Percentiles rank a stretch among this genome's conserved stretches.
Conservation (phyloP, 257 asterid species). For the Solanum okadae region DNA sequence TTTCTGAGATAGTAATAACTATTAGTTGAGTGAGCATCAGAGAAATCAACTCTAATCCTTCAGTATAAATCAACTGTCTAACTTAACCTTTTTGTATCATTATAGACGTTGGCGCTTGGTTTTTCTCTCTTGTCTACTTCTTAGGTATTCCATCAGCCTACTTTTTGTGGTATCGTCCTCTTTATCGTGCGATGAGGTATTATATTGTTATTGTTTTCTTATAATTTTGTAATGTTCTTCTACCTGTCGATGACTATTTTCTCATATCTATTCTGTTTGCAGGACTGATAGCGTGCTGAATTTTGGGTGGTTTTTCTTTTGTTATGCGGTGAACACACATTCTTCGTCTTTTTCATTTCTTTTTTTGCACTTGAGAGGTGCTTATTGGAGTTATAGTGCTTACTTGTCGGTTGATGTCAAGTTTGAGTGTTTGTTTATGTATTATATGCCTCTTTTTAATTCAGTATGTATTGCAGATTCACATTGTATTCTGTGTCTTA, state of each 20-base stretch:
- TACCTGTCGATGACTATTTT: background rate
- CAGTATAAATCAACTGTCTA: background rate
- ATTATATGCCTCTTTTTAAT: background rate
- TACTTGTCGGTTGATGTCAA: background rate
- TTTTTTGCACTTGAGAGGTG: background rate
- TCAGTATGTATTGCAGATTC: conserved; percentile 32
- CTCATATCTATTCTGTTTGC: background rate
- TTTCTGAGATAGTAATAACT: background rate
- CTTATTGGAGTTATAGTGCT: background rate
- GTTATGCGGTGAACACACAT: conserved; percentile 34
- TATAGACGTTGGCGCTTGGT: conserved; percentile 62
- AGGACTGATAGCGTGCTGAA: conserved; percentile 81
- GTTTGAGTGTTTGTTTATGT: background rate
- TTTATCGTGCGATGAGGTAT: conserved; percentile 92
- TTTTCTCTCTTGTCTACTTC: conserved; percentile 66
- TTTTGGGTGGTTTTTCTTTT: conserved; percentile 77
- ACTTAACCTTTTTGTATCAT: background rate
- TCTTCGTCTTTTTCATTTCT: background rate
- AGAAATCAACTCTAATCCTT: background rate
- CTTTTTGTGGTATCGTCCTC: conserved; percentile 90
- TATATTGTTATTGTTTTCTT: background rate
- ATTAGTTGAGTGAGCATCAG: background rate
- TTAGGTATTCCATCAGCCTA: conserved; percentile 87
- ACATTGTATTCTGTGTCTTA: conserved; percentile 57
- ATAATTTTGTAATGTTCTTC: background rate